These are phyloP conservation scores for Selaginella moellendorffii DNA, from an alignment of 75 land plant species.

Conservation along the genomic window DNA sequence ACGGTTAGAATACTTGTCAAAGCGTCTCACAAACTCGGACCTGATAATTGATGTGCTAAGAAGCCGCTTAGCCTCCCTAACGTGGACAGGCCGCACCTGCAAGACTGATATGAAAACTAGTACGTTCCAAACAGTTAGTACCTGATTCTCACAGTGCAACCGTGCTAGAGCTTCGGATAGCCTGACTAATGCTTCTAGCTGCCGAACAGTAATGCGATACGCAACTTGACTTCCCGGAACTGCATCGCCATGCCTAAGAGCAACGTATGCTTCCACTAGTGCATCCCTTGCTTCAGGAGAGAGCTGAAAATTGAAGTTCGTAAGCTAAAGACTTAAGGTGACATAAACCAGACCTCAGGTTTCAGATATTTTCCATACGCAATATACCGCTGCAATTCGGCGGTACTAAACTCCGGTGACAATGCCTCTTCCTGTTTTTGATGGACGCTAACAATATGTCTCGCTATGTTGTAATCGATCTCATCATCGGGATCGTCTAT, in stretches of 20 bases:
- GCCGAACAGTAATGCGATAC: constrained; percentile 90
- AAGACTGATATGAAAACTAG: constrained; percentile 7
- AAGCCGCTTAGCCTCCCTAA: constrained; percentile 61
- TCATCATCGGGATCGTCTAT: constrained; percentile 96
- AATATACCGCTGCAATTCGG: constrained; percentile 87
- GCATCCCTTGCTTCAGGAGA: constrained; percentile 67
- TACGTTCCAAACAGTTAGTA: constrained; percentile 7
- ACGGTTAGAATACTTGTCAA: constrained; percentile 2
- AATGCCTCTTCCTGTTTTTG: constrained; percentile 91
- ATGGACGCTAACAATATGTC: constrained; percentile 89
- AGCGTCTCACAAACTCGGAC: constrained; percentile 15
- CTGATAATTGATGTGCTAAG: constrained; percentile 95
- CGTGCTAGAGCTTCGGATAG: constrained; percentile 95
- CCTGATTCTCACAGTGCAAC: constrained; percentile 49
- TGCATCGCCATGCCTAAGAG: constrained; percentile 77
- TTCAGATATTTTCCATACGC: constrained; percentile 79
- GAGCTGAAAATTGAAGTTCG: constrained; percentile 36
- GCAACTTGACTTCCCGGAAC: constrained; percentile 92
- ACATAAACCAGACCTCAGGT: constrained; percentile 84
- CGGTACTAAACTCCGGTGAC: constrained; percentile 67
- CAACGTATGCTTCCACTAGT: constrained; percentile 85
- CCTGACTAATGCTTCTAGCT: constrained; percentile 85
- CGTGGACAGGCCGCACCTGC: constrained; percentile 76
- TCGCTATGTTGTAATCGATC: constrained; percentile 80
- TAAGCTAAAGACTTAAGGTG: neutral